A percentile compares a stretch with the other conserved stretches of the same genome.
phyloP scores from a whole-genome alignment of 2,329 filamentous ascomycete genomes.

The Verticillium tricorpus region DNA sequence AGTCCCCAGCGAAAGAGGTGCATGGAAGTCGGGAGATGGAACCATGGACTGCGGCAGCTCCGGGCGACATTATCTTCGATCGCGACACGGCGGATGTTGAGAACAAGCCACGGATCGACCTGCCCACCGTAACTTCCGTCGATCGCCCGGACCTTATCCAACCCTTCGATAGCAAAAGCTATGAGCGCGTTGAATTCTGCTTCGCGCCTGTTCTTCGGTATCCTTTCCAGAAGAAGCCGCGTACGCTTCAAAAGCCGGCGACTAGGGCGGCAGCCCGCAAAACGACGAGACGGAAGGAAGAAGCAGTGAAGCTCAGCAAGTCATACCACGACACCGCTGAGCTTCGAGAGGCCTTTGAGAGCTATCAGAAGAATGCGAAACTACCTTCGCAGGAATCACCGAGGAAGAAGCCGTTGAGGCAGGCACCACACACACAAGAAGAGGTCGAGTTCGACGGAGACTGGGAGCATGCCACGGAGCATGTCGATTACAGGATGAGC shows the following conservation, averaged over 20 bases:
- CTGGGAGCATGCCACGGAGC: neutral
- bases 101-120: neutral
- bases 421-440: neutral
- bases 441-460: neutral
- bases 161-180: neutral
- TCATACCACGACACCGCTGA: neutral
- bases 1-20: neutral
- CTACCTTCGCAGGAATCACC: neutral
- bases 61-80: neutral
- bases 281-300: neutral
- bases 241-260: neutral
- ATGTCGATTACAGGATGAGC: neutral
- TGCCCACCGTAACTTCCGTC: slow-evolving; percentile 7
- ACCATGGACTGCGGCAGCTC: neutral
- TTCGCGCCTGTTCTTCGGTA: neutral
- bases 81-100: neutral
- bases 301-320: neutral
- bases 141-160: slow-evolving; percentile 17
- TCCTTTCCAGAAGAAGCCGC: neutral
- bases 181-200: neutral
- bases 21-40: neutral
- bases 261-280: neutral
- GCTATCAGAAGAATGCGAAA: neutral
- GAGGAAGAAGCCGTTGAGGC: neutral
- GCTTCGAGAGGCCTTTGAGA: neutral